A percentile compares a stretch with the other conserved stretches of the same genome.
phyloP scores from a whole-genome alignment of 1,284 basidiomycete genomes.

The Puccinia polysora region DNA sequence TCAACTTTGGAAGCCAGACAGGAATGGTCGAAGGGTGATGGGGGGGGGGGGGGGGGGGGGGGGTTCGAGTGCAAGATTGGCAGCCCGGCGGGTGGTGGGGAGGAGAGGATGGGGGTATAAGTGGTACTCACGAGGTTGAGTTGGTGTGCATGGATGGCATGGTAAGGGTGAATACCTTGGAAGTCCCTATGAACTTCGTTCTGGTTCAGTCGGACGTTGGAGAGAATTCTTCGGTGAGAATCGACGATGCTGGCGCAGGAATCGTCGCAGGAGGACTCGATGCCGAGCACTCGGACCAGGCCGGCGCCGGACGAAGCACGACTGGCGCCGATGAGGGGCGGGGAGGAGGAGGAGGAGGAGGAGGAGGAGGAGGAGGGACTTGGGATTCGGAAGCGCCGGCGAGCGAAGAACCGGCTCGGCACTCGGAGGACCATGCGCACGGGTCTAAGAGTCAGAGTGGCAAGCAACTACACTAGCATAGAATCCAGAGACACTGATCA shows the following conservation, averaged over 20 bases:
- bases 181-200: constrained; percentile 64
- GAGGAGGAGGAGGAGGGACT: too few relatives aligned
- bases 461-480: too few relatives aligned
- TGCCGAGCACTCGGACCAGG: constrained; percentile 61
- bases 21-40: constrained; percentile 65
- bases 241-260: constrained; percentile 77
- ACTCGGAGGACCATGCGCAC: too few relatives aligned
- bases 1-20: constrained; percentile 86
- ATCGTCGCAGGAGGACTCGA: constrained; percentile 79
- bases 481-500: too few relatives aligned
- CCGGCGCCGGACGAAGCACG: too few relatives aligned
- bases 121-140: constrained; percentile 64
- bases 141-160: constrained; percentile 65
- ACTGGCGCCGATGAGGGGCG: too few relatives aligned
- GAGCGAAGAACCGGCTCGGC: too few relatives aligned
- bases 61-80: constrained; percentile 65
- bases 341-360: too few relatives aligned
- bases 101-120: neutral
- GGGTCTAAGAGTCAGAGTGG: too few relatives aligned
- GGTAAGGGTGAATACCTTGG: constrained; percentile 77
- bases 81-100: neutral
- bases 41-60: constrained; percentile 64
- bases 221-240: constrained; percentile 64
- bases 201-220: constrained; percentile 78
- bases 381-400: too few relatives aligned